A percentile compares a stretch with the other conserved stretches of the same genome.
These are phyloP conservation scores for Cadophora malorum DNA, from an alignment of 2,329 filamentous ascomycete species.

Conservation along the genomic window DNA sequence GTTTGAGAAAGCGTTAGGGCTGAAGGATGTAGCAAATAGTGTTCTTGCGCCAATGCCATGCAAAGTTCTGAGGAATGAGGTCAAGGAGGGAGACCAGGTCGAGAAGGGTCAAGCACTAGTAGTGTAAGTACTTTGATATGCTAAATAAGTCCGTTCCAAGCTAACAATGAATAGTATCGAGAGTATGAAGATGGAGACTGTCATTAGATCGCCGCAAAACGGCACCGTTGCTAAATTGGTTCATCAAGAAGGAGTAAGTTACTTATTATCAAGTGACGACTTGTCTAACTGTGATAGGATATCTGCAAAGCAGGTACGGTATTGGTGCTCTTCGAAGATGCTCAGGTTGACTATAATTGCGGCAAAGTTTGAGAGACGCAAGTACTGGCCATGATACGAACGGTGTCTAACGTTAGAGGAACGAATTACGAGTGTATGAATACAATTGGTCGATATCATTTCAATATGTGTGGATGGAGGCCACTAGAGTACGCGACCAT, in stretches of 20 bases:
- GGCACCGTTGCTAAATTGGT: slow-evolving; percentile 75
- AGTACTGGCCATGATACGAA: neutral
- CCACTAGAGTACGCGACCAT: neutral
- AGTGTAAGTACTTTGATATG: slow-evolving; percentile 62
- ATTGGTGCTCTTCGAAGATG: slow-evolving; percentile 72
- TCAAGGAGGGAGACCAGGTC: slow-evolving; percentile 80
- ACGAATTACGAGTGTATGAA: slow-evolving; percentile 3
- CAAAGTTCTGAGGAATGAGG: slow-evolving; percentile 91
- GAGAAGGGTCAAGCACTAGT: slow-evolving; percentile 87
- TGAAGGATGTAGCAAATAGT: slow-evolving; percentile 80
- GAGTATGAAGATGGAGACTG: slow-evolving; percentile 91
- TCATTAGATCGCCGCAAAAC: slow-evolving; percentile 77
- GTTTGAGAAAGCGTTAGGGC: slow-evolving; percentile 85
- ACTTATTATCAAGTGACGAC: slow-evolving; percentile 23
- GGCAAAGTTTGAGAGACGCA: neutral
- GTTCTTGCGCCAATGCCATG: slow-evolving; percentile 97
- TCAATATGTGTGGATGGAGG: neutral
- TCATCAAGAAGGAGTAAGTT: slow-evolving; percentile 74
- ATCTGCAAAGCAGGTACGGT: slow-evolving; percentile 80
- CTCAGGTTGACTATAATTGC: slow-evolving; percentile 15
- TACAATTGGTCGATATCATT: neutral
- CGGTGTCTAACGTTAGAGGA: neutral
- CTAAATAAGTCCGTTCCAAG: slow-evolving; percentile 36
- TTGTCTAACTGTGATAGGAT: slow-evolving; percentile 56
- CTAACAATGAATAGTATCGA: slow-evolving; percentile 63